Conservation (phyloP, 441 rosid species). For the Bocquillonia castaneifolia region DNA sequence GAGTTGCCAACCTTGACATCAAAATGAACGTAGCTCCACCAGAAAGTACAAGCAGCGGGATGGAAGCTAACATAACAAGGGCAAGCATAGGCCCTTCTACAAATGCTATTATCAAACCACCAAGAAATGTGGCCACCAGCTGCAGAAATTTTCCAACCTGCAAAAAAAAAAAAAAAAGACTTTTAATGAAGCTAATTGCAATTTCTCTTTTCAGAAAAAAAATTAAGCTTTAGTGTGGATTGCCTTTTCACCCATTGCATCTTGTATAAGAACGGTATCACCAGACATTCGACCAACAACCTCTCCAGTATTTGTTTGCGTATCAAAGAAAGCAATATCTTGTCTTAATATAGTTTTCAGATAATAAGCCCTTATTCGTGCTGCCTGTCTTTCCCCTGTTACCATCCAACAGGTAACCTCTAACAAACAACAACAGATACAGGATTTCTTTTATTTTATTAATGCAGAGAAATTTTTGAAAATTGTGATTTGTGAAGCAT, state of each 20-base stretch:
- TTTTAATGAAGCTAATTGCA: no score
- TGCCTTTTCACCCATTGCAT: constrained; percentile 96
- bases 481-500: no score
- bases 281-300: constrained; percentile 87
- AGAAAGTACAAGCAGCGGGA: constrained; percentile 62
- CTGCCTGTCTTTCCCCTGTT: constrained; percentile 87
- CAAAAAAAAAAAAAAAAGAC: constrained; percentile 14
- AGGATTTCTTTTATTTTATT: constrained; percentile 2
- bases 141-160: constrained; percentile 86
- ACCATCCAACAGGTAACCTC: constrained; percentile 91
- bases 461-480: background rate
- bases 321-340: constrained; percentile 77
- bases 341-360: constrained; percentile 75
- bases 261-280: constrained; percentile 82
- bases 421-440: constrained; percentile 27
- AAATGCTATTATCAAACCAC: constrained; percentile 74
- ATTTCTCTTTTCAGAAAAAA: constrained; percentile 18
- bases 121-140: constrained; percentile 61
- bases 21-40: constrained; percentile 52
- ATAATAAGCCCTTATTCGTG: constrained; percentile 63
- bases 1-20: constrained; percentile 52
- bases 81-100: constrained; percentile 76
- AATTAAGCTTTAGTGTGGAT: no score
- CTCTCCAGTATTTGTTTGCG: constrained; percentile 76
- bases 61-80: constrained; percentile 60